Conservation (phyloP, 495 filamentous ascomycete species). For the Talaromyces wortmannii region DNA sequence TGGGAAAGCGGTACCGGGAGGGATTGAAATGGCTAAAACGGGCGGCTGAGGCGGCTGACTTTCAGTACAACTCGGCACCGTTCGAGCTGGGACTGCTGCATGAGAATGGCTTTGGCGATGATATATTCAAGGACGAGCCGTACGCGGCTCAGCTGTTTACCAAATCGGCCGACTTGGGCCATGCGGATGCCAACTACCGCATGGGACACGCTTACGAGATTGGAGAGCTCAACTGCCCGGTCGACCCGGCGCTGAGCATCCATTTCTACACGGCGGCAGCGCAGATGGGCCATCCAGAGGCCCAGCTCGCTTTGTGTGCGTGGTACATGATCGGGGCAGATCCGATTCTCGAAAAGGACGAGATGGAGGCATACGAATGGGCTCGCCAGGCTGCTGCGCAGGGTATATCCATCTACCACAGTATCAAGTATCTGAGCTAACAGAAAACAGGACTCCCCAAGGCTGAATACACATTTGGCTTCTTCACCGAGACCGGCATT, state of each 20-base stretch:
- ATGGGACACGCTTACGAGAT: conserved; percentile 98
- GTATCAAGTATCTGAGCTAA: background rate
- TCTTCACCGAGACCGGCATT: conserved; percentile 98
- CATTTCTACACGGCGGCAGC: conserved; percentile 96
- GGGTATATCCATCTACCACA: conserved; percentile 47
- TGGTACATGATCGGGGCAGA: conserved; percentile 98
- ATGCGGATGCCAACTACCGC: conserved; percentile 73
- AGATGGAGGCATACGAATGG: conserved; percentile 96
- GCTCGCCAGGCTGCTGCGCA: conserved; percentile 76
- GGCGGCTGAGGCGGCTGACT: conserved; percentile 79
- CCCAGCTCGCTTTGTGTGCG: conserved; percentile 98
- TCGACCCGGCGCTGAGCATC: conserved; percentile 87
- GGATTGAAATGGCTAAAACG: conserved; percentile 96
- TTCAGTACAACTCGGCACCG: conserved; percentile 86
- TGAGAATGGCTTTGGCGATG: conserved; percentile 82
- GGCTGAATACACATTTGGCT: conserved; percentile 90
- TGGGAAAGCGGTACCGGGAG: conserved; percentile 79
- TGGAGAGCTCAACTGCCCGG: conserved; percentile 77
- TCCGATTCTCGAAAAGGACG: conserved; percentile 88
- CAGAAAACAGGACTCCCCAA: conserved; percentile 66
- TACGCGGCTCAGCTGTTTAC: conserved; percentile 96
- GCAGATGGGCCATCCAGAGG: conserved; percentile 70
- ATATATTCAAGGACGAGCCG: conserved; percentile 80
- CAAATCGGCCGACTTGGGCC: conserved; percentile 86
- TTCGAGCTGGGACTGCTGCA: conserved; percentile 87